Evolutionary conservation across 345 rosid genomes (phyloP).

Genomic region (Euphorbia lathyris): DNA sequence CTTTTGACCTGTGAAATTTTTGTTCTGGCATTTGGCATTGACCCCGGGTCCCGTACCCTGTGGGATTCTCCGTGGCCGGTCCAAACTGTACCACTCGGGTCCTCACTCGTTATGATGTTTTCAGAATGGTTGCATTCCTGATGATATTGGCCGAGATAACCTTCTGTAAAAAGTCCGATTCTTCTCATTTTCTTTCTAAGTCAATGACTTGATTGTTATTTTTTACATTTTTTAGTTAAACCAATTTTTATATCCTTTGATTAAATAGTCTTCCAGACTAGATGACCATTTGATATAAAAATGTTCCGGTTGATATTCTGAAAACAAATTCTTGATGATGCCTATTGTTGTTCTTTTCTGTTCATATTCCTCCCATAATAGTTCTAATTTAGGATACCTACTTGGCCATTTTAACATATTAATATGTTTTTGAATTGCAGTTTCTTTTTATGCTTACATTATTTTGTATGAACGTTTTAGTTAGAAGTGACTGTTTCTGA

Average conservation of each 20-base stretch:
- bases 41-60: too few relatives aligned
- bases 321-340: neutral
- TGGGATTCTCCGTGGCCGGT: too few relatives aligned
- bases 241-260: neutral
- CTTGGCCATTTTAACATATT: conserved; percentile 4
- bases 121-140: neutral
- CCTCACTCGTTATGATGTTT: neutral
- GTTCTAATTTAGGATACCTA: neutral
- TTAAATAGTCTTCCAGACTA: neutral
- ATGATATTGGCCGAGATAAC: neutral
- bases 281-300: neutral
- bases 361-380: neutral
- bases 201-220: too few relatives aligned
- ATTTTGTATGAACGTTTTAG: neutral
- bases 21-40: too few relatives aligned
- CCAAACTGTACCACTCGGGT: too few relatives aligned
- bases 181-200: neutral
- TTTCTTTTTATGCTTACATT: neutral
- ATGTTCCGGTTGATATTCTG: neutral
- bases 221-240: neutral
- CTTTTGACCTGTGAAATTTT: too few relatives aligned
- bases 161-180: neutral
- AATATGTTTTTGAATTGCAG: neutral
- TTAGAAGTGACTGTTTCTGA: conserved; percentile 2
- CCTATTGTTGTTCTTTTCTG: neutral